These are phyloP conservation scores for Fusarium kyushuense DNA, from an alignment of 2,329 filamentous ascomycete species.

Conservation along the genomic window DNA sequence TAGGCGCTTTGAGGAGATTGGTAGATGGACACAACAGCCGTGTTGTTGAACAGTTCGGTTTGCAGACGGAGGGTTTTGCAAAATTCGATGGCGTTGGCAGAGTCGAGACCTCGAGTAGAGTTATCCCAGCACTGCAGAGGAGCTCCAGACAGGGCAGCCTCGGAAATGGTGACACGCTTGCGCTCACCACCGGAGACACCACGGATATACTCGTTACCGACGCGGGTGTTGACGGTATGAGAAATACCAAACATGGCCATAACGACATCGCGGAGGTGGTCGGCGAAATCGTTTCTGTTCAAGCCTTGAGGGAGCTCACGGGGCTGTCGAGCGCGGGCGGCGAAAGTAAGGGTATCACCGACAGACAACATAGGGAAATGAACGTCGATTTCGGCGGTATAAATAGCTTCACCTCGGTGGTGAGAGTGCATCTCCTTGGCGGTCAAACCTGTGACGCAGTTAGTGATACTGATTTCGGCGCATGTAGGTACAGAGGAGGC, in stretches of 20 bases:
- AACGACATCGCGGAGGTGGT: constrained; percentile 76
- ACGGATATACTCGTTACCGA: constrained; percentile 80
- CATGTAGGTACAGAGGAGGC: constrained; percentile 5
- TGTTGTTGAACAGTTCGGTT: constrained; percentile 74
- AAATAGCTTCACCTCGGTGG: constrained; percentile 88
- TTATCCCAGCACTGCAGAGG: constrained; percentile 78
- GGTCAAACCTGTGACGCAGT: constrained; percentile 63
- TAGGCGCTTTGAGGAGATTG: constrained; percentile 75
- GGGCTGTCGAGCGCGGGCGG: constrained; percentile 76
- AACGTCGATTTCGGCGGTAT: constrained; percentile 85
- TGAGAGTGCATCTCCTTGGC: constrained; percentile 80
- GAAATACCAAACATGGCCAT: constrained; percentile 82
- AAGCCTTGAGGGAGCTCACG: constrained; percentile 70
- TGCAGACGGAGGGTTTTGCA: constrained; percentile 76
- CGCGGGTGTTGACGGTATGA: constrained; percentile 78
- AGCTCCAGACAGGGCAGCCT: constrained; percentile 69
- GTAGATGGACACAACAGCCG: constrained; percentile 79
- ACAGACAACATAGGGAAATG: constrained; percentile 84
- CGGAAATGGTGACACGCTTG: constrained; percentile 73
- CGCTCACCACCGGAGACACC: constrained; percentile 81
- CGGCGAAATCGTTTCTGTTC: constrained; percentile 64
- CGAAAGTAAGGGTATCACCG: constrained; percentile 83
- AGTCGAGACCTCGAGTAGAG: constrained; percentile 79
- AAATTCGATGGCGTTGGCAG: constrained; percentile 81
- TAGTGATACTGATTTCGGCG: constrained; percentile 12